Conservation (phyloP, 495 filamentous ascomycete species). For the Jackrogersella minutella region DNA sequence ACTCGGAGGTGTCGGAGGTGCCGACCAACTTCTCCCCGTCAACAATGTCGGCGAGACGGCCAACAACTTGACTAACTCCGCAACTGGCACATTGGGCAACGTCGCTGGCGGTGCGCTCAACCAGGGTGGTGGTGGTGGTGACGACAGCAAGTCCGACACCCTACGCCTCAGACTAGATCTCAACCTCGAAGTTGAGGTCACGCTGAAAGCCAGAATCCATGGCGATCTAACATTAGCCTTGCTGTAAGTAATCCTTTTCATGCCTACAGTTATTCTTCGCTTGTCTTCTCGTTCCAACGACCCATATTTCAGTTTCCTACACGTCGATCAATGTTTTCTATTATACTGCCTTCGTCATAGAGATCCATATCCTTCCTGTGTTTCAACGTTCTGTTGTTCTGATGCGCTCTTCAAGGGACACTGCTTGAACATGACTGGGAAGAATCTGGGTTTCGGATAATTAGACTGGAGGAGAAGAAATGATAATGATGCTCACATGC, state of each 20-base stretch:
- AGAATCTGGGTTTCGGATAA: not conserved
- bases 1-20: conserved; percentile 60
- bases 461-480: not conserved
- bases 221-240: conserved; percentile 86
- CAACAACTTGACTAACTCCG: conserved; percentile 66
- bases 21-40: conserved; percentile 49
- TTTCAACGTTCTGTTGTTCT: conserved; percentile 27
- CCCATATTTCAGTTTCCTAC: too few relatives aligned
- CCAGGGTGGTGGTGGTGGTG: conserved; percentile 46
- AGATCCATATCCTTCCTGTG: conserved; percentile 21
- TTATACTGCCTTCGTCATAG: conserved; percentile 19
- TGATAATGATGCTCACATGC: not conserved
- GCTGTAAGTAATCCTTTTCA: conserved; percentile 65
- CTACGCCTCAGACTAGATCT: conserved; percentile 79
- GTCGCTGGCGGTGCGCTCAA: conserved; percentile 58
- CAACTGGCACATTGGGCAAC: conserved; percentile 66
- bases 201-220: conserved; percentile 92
- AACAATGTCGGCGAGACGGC: conserved; percentile 71
- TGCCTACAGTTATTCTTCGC: conserved; percentile 8
- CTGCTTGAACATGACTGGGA: conserved; percentile 22
- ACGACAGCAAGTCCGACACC: conserved; percentile 70
- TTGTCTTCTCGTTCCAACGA: too few relatives aligned
- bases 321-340: conserved; percentile 28
- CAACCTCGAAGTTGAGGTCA: conserved; percentile 89
- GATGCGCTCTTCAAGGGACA: conserved; percentile 36